A percentile compares a stretch with the other conserved stretches of the same genome.
phyloP scores from a whole-genome alignment of 2,329 filamentous ascomycete genomes.

The Bretziella fagacearum region DNA sequence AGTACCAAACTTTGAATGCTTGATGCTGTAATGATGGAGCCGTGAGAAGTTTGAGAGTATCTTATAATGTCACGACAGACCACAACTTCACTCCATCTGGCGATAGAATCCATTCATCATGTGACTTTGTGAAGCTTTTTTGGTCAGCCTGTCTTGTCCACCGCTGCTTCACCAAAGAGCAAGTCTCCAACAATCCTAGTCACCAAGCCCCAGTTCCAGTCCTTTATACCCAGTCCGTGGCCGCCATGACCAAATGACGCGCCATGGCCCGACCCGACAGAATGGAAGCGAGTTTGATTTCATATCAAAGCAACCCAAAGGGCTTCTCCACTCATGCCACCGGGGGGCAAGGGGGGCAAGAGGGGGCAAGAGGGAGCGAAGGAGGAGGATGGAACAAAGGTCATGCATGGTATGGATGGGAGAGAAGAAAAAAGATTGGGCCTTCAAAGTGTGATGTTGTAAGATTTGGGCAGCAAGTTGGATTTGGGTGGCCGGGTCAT shows the following conservation, averaged over 20 bases:
- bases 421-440: not conserved
- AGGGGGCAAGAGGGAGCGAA: not conserved
- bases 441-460: no score
- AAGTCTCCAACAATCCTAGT: not conserved
- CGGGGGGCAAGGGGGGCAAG: not conserved
- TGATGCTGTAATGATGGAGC: no score
- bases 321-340: not conserved
- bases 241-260: slow-evolving; percentile 4
- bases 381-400: not conserved
- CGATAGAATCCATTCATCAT: no score
- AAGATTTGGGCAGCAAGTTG: no score
- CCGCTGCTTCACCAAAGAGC: not conserved
- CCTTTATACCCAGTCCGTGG: not conserved
- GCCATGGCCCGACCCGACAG: slow-evolving; percentile 5
- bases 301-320: not conserved
- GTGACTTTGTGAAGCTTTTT: not conserved
- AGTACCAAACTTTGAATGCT: no score
- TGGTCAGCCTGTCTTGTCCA: not conserved
- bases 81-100: no score
- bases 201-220: not conserved
- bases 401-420: not conserved
- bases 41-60: no score
- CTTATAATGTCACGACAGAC: no score
- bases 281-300: not conserved
- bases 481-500: no score